Evolutionary conservation across 1,139 yeast genomes (phyloP).

Genomic region (Pneumocystis carinii): DNA sequence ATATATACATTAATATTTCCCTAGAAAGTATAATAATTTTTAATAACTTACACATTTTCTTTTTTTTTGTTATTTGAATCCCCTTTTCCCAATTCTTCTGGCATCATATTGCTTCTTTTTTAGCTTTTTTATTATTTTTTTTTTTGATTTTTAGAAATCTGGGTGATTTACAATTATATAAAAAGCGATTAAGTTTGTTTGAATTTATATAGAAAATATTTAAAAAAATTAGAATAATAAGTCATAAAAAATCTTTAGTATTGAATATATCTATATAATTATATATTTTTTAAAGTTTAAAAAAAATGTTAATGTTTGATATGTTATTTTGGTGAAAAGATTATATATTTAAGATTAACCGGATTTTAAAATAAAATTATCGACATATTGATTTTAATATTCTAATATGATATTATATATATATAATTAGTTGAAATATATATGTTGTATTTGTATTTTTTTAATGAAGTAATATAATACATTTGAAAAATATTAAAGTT

Average conservation of each 20-base stretch:
- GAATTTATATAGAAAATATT: background rate
- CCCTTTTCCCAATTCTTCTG: background rate
- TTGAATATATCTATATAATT: background rate
- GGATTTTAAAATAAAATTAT: too few relatives aligned
- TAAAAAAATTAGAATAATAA: background rate
- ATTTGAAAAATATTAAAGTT: background rate
- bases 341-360: too few relatives aligned
- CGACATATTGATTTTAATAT: too few relatives aligned
- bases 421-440: too few relatives aligned
- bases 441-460: background rate
- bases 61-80: background rate
- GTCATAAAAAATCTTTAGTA: background rate
- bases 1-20: background rate
- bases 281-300: too few relatives aligned
- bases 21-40: background rate
- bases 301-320: background rate
- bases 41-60: background rate
- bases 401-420: too few relatives aligned
- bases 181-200: background rate
- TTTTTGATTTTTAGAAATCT: background rate
- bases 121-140: background rate
- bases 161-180: background rate
- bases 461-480: background rate
- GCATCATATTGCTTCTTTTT: background rate
- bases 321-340: too few relatives aligned